Evolutionary conservation across 2,329 filamentous ascomycete species (phyloP).

Genomic region (Akanthomyces dipterigenus): DNA sequence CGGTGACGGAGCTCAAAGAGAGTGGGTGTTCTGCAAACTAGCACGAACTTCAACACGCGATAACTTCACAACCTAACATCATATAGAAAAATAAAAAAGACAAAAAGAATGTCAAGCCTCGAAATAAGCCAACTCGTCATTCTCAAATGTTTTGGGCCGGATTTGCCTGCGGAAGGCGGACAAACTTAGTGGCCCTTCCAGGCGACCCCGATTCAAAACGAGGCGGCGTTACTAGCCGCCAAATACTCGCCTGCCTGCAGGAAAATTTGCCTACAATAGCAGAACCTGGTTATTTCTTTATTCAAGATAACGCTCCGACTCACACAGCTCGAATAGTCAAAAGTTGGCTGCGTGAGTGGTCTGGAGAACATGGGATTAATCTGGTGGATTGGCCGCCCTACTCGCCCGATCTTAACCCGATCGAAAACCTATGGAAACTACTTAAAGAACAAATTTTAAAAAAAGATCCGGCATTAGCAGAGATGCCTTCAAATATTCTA

Average conservation of each 20-base stretch:
- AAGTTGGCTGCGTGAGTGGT: constrained; percentile 3
- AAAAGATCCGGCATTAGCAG: constrained; percentile 3
- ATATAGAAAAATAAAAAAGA: too few relatives aligned
- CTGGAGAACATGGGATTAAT: not conserved
- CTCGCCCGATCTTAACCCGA: constrained; percentile 13
- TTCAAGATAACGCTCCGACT: constrained; percentile 13
- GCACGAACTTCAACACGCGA: too few relatives aligned
- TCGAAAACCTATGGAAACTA: constrained; percentile 14
- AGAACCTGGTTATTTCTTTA: constrained; percentile 9
- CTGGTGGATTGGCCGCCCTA: constrained; percentile 11
- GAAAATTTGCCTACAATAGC: constrained; percentile 12
- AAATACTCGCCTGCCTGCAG: constrained; percentile 11
- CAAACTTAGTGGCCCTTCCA: not conserved
- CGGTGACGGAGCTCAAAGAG: too few relatives aligned
- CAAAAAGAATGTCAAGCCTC: too few relatives aligned
- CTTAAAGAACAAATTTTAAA: constrained; percentile 12
- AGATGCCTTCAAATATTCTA: not conserved
- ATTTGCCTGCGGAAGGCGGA: too few relatives aligned
- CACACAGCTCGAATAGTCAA: constrained; percentile 3
- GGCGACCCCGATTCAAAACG: constrained; percentile 4
- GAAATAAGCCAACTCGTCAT: too few relatives aligned
- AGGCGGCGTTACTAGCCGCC: constrained; percentile 8
- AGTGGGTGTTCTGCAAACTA: too few relatives aligned
- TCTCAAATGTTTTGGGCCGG: too few relatives aligned
- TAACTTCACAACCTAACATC: too few relatives aligned